Conservation (phyloP, 805 yeast species). For the Kodamaea neixiangensis region DNA sequence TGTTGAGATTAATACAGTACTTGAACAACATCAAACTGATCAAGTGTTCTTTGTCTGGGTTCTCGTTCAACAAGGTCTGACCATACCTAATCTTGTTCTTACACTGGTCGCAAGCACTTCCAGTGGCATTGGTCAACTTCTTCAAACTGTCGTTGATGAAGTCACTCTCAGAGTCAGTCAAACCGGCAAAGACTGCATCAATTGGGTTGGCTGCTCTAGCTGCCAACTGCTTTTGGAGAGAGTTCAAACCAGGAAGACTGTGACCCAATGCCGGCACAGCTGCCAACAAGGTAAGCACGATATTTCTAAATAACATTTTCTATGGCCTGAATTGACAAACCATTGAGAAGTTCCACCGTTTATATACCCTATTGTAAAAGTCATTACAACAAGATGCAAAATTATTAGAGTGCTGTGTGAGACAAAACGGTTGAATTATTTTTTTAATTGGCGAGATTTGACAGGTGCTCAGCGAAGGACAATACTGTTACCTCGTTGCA, state of each 20-base stretch:
- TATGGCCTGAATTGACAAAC: not conserved
- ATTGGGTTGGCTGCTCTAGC: slow-evolving; percentile 24
- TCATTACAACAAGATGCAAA: not conserved
- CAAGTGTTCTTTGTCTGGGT: slow-evolving; percentile 37
- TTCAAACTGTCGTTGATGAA: slow-evolving; percentile 30
- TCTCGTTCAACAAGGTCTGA: slow-evolving; percentile 23
- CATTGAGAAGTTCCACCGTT: not conserved
- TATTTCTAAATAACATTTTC: slow-evolving; percentile 1
- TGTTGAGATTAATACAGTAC: slow-evolving; percentile 32
- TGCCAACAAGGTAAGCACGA: not conserved
- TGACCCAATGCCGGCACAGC: slow-evolving; percentile 15
- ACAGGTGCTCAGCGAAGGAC: not conserved
- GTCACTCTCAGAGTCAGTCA: slow-evolving; percentile 28
- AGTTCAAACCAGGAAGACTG: slow-evolving; percentile 28
- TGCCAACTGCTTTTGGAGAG: slow-evolving; percentile 24
- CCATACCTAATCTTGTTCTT: slow-evolving; percentile 37
- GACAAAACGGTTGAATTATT: not conserved
- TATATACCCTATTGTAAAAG: not conserved
- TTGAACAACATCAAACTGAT: slow-evolving; percentile 37
- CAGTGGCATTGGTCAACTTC: slow-evolving; percentile 31
- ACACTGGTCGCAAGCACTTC: slow-evolving; percentile 37
- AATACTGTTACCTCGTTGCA: no score
- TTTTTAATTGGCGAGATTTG: not conserved
- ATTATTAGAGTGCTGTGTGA: not conserved
- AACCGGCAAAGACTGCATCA: slow-evolving; percentile 26